Conservation (phyloP, 2,329 filamentous ascomycete species). For the Lecanosticta acicola region DNA sequence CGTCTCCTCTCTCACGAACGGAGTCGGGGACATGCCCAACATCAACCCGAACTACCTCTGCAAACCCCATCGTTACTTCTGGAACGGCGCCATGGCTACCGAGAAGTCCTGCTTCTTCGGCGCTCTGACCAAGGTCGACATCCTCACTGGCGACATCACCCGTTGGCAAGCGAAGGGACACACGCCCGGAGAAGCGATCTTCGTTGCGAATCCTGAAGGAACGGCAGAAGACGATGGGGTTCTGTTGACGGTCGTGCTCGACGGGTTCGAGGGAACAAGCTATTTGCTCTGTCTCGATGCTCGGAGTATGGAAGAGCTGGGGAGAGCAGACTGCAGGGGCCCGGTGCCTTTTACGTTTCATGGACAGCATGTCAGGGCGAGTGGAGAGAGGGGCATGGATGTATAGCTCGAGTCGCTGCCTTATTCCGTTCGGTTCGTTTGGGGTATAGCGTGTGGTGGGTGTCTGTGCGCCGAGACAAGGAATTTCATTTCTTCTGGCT, state of each 20-base stretch:
- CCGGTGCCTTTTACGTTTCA: constrained; percentile 54
- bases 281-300: constrained; percentile 63
- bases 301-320: constrained; percentile 56
- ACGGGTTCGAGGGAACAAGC: constrained; percentile 52
- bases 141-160: constrained; percentile 45
- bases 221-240: constrained; percentile 58
- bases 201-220: constrained; percentile 50
- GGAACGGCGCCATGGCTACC: constrained; percentile 46
- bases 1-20: neutral
- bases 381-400: neutral
- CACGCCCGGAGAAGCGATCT: constrained; percentile 65
- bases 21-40: constrained; percentile 56
- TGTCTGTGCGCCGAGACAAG: neutral
- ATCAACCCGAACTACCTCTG: constrained; percentile 56
- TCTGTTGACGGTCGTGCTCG: constrained; percentile 57
- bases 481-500: no score
- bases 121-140: constrained; percentile 61
- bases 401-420: neutral
- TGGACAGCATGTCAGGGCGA: constrained; percentile 2
- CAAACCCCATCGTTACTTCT: constrained; percentile 55
- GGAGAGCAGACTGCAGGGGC: constrained; percentile 57
- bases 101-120: constrained; percentile 58
- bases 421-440: neutral
- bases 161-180: constrained; percentile 57
- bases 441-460: neutral